Evolutionary conservation across 2,329 filamentous ascomycete genomes (phyloP), one percentile per base, ranked within the genome.

Genomic region (Xylaria sp.): DNA sequence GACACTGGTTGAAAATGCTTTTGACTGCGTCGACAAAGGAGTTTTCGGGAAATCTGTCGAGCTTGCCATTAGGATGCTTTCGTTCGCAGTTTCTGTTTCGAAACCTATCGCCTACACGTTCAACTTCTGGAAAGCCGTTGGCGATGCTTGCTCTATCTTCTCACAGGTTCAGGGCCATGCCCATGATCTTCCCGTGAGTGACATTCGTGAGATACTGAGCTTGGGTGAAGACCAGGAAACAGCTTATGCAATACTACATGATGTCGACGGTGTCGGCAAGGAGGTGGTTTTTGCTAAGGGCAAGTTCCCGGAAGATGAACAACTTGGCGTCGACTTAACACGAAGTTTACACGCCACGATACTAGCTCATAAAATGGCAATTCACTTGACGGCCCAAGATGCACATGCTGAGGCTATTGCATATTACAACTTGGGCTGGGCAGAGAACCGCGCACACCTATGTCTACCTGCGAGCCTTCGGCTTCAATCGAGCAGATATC

Each of bases 381-480:
- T 98, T 16, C 83, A 92, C 73, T 87, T 90, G 47, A 91, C 91
- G 18, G 83, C 89, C 0, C 84, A 90, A 67, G 94, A 99, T 76
- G 79, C 88, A 8, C 93, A 98, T 78, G 94, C 95, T 3, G 94
- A 97, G 80, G 93, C 96, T 1, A 93, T 98, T n/a, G 93, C 94
- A 0, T 96, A 95, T 86, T 99, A 97, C 81, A 99, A 99, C 76
- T 84, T 99, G 21, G 96, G 96, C 50, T 98, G 94, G 93, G 92
- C 93, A 1, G 96, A 99, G 79, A 90, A 96, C 77, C 88, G 91
- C 53, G 92, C 94, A 0, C 93, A 97, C 76, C 82, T 85, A 12
- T 93, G 89, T 75, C 83, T 93, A 23, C 86, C 86, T 42, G 78
- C 79, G 1, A 77, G 80, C 2, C 75, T 85, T 55, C 83, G 82